These are phyloP conservation scores for Cutaneotrichosporon mucoides DNA, from an alignment of 1,284 basidiomycete species.

Conservation along the genomic window DNA sequence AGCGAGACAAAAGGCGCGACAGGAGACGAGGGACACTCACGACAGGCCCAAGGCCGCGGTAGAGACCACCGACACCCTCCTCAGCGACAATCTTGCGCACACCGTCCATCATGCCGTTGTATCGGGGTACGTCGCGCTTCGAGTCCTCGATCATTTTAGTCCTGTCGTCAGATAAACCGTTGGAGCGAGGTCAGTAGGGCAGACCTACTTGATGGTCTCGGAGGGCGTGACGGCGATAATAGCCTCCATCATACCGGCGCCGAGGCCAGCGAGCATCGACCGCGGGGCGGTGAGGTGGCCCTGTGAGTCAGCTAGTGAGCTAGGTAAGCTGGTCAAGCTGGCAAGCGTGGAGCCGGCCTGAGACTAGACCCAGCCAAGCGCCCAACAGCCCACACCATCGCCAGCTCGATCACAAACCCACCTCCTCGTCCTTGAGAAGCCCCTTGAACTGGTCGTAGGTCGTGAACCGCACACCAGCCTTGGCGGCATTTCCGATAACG, in stretches of 20 bases:
- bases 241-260: slow-evolving; percentile 92
- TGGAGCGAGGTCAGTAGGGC: no score
- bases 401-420: no score
- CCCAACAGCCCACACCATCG: no score
- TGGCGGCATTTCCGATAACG: slow-evolving; percentile 80
- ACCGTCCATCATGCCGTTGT: slow-evolving; percentile 83
- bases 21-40: slow-evolving; percentile 53
- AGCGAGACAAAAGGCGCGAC: no score
- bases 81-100: slow-evolving; percentile 73
- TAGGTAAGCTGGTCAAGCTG: no score
- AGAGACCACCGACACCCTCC: slow-evolving; percentile 75
- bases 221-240: slow-evolving; percentile 93
- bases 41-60: slow-evolving; percentile 89
- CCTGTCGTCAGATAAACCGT: slow-evolving; percentile 58
- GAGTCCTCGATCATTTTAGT: slow-evolving; percentile 98
- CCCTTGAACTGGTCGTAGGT: slow-evolving; percentile 92
- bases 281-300: slow-evolving; percentile 82
- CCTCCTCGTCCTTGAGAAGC: slow-evolving; percentile 74
- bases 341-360: no score
- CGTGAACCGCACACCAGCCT: slow-evolving; percentile 92
- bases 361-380: no score
- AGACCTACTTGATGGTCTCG: slow-evolving; percentile 90
- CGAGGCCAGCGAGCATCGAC: slow-evolving; percentile 83
- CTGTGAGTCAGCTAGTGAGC: slow-evolving; percentile 51
- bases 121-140: slow-evolving; percentile 75